Percentiles rank a stretch among this genome's conserved stretches.
phyloP scores from a whole-genome alignment of 345 rosid genomes.

The Streptanthus diversifolius region DNA sequence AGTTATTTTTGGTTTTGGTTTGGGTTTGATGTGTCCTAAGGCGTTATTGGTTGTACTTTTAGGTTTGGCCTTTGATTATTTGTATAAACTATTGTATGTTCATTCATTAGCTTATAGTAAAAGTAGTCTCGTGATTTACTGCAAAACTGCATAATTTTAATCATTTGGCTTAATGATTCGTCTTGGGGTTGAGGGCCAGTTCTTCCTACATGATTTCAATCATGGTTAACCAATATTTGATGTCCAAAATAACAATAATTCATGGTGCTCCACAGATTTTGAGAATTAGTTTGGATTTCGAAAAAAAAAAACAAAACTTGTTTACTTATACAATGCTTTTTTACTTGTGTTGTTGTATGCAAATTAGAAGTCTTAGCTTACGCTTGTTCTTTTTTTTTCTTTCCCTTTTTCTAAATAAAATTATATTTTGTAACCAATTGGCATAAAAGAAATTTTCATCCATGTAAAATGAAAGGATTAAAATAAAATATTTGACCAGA shows the following conservation, averaged over 20 bases:
- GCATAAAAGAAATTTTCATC: not conserved
- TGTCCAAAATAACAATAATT: not conserved
- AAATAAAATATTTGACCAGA: not conserved
- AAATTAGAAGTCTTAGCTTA: too few relatives aligned
- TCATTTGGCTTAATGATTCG: not conserved
- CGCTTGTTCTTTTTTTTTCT: too few relatives aligned
- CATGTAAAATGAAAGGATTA: not conserved
- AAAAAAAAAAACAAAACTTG: not conserved
- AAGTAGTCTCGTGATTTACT: not conserved
- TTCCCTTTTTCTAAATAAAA: too few relatives aligned
- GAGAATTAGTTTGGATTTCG: not conserved
- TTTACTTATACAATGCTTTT: not conserved
- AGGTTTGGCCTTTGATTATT: not conserved
- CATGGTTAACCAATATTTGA: not conserved
- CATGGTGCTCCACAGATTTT: not conserved
- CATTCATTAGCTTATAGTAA: not conserved
- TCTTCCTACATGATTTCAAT: not conserved
- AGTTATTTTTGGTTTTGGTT: not conserved
- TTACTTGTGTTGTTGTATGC: not conserved
- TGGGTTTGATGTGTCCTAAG: not conserved
- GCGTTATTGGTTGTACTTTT: not conserved
- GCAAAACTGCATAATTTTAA: not conserved
- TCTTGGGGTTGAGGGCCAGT: not conserved
- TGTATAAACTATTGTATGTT: not conserved
- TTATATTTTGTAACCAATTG: too few relatives aligned